A percentile compares a stretch with the other conserved stretches of the same genome.
Evolutionary conservation across 495 filamentous ascomycete genomes (phyloP).

Genomic region (Penicillium flavigenum): DNA sequence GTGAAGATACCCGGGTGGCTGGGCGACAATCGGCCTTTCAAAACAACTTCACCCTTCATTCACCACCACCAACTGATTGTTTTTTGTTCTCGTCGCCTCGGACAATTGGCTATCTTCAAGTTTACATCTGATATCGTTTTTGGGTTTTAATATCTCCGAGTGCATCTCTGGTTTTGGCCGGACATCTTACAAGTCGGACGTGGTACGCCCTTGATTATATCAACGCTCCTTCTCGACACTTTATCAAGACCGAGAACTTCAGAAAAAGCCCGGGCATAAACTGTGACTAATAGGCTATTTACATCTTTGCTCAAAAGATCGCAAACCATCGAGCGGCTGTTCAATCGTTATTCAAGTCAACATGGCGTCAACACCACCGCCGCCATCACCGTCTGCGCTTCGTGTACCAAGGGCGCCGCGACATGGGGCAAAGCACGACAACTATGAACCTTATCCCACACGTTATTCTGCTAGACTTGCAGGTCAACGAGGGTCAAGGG

Average conservation of each 20-base stretch:
- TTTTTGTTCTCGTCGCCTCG: conserved; percentile 9
- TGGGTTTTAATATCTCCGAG: not conserved
- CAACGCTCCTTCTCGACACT: conserved; percentile 11
- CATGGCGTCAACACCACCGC: conserved; percentile 69
- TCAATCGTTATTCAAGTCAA: conserved; percentile 13
- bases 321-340: conserved; percentile 1
- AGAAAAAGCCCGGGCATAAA: not conserved
- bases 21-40: conserved; percentile 26
- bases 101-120: conserved; percentile 1
- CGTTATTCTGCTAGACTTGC: conserved; percentile 51
- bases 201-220: conserved; percentile 21
- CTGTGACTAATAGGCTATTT: not conserved
- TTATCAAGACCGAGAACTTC: not conserved
- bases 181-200: not conserved
- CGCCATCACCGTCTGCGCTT: conserved; percentile 47
- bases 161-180: not conserved
- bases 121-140: not conserved
- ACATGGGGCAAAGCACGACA: conserved; percentile 65
- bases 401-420: conserved; percentile 72
- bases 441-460: conserved; percentile 64
- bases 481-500: conserved; percentile 34
- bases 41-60: conserved; percentile 27
- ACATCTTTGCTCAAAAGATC: not conserved
- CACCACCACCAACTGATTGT: conserved; percentile 10
- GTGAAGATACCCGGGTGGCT: conserved; percentile 22